A percentile compares a stretch with the other conserved stretches of the same genome.
Evolutionary conservation across 768 basidiomycete species (phyloP).

Genomic region (Tremella fuciformis): DNA sequence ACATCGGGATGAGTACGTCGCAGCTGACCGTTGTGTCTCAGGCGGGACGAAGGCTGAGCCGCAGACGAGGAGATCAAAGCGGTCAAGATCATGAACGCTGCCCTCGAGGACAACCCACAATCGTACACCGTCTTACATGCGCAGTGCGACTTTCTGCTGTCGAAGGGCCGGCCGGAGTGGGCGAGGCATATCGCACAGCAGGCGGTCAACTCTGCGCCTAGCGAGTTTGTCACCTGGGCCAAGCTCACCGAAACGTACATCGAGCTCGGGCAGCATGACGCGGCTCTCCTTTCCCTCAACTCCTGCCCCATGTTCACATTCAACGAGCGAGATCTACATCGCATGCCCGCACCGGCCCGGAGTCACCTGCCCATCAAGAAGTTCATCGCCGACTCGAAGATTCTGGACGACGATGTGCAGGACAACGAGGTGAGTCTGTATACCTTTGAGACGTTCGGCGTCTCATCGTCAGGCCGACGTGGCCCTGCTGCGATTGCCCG

Average conservation of each 20-base stretch:
- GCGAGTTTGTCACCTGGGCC: slow-evolving; percentile 98
- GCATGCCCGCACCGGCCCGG: slow-evolving; percentile 71
- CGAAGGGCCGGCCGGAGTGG: slow-evolving; percentile 81
- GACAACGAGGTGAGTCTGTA: slow-evolving; percentile 65
- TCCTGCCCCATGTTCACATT: slow-evolving; percentile 99
- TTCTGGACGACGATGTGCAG: slow-evolving; percentile 78
- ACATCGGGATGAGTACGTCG: slow-evolving; percentile 92
- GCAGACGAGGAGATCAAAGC: slow-evolving; percentile 98
- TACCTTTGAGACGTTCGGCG: background rate
- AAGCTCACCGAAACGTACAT: slow-evolving; percentile 94
- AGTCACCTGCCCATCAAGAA: slow-evolving; percentile 82
- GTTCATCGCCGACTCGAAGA: slow-evolving; percentile 71
- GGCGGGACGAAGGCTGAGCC: background rate
- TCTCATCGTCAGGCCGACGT: slow-evolving; percentile 65
- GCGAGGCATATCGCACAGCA: slow-evolving; percentile 86
- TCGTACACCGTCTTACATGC: slow-evolving; percentile 91
- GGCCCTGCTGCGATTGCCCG: slow-evolving; percentile 87
- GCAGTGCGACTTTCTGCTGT: slow-evolving; percentile 88
- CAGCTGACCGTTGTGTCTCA: background rate
- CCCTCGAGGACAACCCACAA: slow-evolving; percentile 80
- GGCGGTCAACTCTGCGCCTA: slow-evolving; percentile 96
- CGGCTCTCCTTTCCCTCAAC: slow-evolving; percentile 82
- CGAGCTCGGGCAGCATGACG: slow-evolving; percentile 80
- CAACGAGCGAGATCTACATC: slow-evolving; percentile 90
- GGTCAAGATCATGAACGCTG: slow-evolving; percentile 82